phyloP scores from a whole-genome alignment of 2,329 filamentous ascomycete genomes.

The Trichoderma afroharzianum region DNA sequence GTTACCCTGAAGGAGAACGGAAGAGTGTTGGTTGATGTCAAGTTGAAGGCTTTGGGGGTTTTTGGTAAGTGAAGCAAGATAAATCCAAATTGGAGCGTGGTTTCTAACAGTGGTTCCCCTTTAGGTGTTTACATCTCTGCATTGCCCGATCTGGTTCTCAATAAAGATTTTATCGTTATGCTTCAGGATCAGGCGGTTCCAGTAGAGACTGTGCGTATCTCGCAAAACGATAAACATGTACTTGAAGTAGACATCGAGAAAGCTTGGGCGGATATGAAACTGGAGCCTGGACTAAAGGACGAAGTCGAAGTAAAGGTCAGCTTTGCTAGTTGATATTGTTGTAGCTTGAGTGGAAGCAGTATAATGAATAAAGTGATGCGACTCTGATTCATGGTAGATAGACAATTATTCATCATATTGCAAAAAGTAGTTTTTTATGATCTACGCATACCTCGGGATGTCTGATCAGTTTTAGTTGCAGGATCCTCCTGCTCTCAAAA shows the following conservation, averaged over 20 bases:
- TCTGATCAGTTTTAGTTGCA: not conserved
- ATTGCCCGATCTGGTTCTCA: slow-evolving; percentile 57
- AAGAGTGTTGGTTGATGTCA: slow-evolving; percentile 61
- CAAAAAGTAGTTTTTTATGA: not conserved
- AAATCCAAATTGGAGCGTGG: not conserved
- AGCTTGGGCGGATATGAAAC: slow-evolving; percentile 73
- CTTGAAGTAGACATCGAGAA: slow-evolving; percentile 71
- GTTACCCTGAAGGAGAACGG: slow-evolving; percentile 54
- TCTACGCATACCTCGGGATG: not conserved
- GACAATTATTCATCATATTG: not conserved
- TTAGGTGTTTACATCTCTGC: slow-evolving; percentile 71
- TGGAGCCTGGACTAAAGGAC: slow-evolving; percentile 74
- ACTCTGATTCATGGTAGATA: not conserved
- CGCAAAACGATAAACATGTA: slow-evolving; percentile 51
- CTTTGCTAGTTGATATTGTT: slow-evolving; percentile 37
- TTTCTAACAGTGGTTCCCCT: not conserved
- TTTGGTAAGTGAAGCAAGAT: slow-evolving; percentile 48
- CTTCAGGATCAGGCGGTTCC: slow-evolving; percentile 72
- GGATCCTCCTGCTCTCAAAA: not conserved
- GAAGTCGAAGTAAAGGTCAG: slow-evolving; percentile 68
- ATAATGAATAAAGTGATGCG: not conserved
- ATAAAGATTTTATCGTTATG: slow-evolving; percentile 67
- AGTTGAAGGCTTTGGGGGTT: slow-evolving; percentile 74
- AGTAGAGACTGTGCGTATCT: slow-evolving; percentile 58
- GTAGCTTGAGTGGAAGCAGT: not conserved